phyloP scores from a whole-genome alignment of 257 asterid species.

The Ilex aquifolium region DNA sequence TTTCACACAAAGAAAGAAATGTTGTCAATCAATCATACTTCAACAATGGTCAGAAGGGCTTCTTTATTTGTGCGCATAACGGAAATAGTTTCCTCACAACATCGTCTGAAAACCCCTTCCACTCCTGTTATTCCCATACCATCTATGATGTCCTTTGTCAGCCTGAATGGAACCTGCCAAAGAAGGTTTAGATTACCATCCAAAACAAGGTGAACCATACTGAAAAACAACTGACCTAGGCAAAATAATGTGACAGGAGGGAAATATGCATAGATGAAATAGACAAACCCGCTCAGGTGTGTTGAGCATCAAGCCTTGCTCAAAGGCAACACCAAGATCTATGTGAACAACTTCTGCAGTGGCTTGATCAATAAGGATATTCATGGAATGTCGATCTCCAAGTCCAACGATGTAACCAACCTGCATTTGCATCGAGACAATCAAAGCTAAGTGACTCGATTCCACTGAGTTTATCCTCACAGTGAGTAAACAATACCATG shows the following conservation, averaged over 20 bases:
- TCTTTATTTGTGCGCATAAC: constrained; percentile 96
- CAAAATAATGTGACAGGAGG: constrained; percentile 3
- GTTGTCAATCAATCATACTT: constrained; percentile 38
- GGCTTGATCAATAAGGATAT: constrained; percentile 86
- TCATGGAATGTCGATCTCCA: constrained; percentile 97
- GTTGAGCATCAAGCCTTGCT: constrained; percentile 98
- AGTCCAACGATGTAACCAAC: constrained; percentile 98
- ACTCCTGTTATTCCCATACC: constrained; percentile 99
- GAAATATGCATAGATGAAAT: constrained; percentile 5
- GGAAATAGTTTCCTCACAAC: constrained; percentile 94
- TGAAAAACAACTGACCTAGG: background rate
- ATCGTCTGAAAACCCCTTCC: constrained; percentile 95
- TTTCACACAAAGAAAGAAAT: constrained; percentile 1
- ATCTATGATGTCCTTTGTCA: constrained; percentile 85
- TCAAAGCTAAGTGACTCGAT: constrained; percentile 6
- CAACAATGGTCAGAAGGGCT: constrained; percentile 90
- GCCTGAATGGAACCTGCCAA: constrained; percentile 84
- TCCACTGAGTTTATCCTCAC: constrained; percentile 8
- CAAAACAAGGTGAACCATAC: constrained; percentile 7
- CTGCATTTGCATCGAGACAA: constrained; percentile 27
- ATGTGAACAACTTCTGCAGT: constrained; percentile 98
- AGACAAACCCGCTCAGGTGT: constrained; percentile 88
- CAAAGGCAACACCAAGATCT: constrained; percentile 98
- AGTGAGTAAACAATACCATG: background rate
- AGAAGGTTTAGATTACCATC: constrained; percentile 5